Base-by-base conservation (phyloP, 148 eudicot species). In the Beta vulgaris region DNA sequence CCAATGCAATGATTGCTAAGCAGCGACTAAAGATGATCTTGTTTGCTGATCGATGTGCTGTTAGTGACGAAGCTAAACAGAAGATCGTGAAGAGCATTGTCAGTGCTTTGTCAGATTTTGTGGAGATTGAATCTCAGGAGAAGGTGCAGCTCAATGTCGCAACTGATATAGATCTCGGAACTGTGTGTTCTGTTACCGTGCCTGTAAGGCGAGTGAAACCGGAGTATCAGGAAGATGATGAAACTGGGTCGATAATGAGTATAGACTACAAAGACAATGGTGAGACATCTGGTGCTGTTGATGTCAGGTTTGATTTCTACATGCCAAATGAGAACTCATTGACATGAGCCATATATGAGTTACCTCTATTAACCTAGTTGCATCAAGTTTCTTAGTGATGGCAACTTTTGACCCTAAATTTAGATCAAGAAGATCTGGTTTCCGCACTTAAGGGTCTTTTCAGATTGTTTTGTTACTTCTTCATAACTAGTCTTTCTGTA, bases 11-110 rank as follows among this genome's bases (percentile, higher is more conserved):
- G 73, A 88, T 92, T 40, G 99, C 99, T 61, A 95, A 95, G 81
- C 99, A 95, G 75, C 89, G 99, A 21, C 49, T 95, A 77, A 91
- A 88, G 80, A 95, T 95, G 99, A 95, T 95, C 77, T 86, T 95
- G 42, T 95, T 92, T 85, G 88, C 98, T 46, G 99, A 95, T 79
- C 84, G 99, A 18, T 95, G 99, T 82, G 99, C 88, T 23, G 99
- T 95, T 51, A 95, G 92, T 35, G 94, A 95, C 6, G 99, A 95
- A 78, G 99, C 98, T 36, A 95, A 92, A 73, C 85, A 82, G 89
- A 89, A 86, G 80, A 95, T 95, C 59, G 99, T 95, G 81, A 87
- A 84, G 82, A 92, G 89, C 70, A 77, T 95, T 51, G 98, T 95
- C 26, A 83, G 70, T 28, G 91, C 88, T 31, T 78, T 95, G 48